These are phyloP conservation scores for Trichophyton rubrum DNA, from an alignment of 2,329 filamentous ascomycete species.

Conservation along the genomic window DNA sequence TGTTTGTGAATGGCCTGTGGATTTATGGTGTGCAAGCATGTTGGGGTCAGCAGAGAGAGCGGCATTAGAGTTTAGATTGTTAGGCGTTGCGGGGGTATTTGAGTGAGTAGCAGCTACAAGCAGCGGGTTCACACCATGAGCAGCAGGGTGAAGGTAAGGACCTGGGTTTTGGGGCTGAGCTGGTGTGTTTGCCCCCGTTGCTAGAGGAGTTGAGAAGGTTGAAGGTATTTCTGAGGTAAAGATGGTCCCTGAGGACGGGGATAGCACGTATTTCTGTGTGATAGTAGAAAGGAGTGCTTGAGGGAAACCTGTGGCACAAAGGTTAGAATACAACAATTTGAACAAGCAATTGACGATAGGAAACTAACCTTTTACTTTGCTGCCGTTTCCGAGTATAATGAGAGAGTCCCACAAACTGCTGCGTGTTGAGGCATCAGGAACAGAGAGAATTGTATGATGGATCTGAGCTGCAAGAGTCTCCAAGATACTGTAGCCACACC, in stretches of 20 bases:
- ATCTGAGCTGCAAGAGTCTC: conserved; percentile 75
- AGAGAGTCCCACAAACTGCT: conserved; percentile 83
- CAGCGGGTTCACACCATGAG: conserved; percentile 67
- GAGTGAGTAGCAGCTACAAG: conserved; percentile 69
- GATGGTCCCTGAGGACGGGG: conserved; percentile 84
- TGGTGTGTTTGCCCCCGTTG: conserved; percentile 82
- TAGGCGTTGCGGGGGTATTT: conserved; percentile 29
- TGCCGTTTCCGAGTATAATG: conserved; percentile 83
- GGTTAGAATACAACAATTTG: no score
- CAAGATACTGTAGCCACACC: conserved; percentile 50
- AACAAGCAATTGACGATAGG: no score
- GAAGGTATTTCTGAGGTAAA: conserved; percentile 95
- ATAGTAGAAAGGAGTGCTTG: conserved; percentile 76
- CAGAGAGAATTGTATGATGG: conserved; percentile 68
- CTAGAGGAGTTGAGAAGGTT: conserved; percentile 78
- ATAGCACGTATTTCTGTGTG: conserved; percentile 71
- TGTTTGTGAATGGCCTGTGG: conserved; percentile 57
- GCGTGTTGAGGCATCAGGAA: conserved; percentile 73
- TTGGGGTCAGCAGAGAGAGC: conserved; percentile 17
- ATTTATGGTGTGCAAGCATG: conserved; percentile 37
- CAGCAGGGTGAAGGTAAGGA: conserved; percentile 44
- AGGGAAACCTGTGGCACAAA: conserved; percentile 52
- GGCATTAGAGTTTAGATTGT: conserved; percentile 25
- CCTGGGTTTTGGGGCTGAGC: conserved; percentile 33
- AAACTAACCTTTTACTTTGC: conserved; percentile 44